phyloP scores from a whole-genome alignment of 306 rosid species.

The Cucumis cinereus region DNA sequence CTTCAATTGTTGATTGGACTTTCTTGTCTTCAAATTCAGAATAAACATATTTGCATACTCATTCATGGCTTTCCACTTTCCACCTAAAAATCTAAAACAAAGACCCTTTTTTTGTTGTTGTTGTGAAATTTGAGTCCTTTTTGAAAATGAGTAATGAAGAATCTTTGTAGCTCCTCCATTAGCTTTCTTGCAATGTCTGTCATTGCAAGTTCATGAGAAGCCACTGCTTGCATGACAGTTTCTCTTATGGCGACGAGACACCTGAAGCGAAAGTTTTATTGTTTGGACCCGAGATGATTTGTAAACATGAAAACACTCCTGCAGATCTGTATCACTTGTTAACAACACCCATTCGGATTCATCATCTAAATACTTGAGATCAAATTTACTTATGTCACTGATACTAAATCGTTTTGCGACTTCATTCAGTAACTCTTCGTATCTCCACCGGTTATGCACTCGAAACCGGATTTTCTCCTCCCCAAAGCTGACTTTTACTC shows the following conservation, averaged over 20 bases:
- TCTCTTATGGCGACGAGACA: conserved; percentile 20
- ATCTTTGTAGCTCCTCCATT: neutral
- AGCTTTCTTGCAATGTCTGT: neutral
- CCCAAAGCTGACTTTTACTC: conserved; percentile 59
- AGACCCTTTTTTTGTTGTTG: neutral
- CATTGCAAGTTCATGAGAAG: conserved; percentile 12
- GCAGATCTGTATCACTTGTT: conserved; percentile 82
- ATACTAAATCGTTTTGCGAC: conserved; percentile 46
- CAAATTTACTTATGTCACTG: conserved; percentile 41
- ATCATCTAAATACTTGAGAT: conserved; percentile 84
- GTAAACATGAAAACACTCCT: conserved; percentile 78
- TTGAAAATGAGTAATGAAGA: neutral
- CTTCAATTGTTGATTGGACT: neutral
- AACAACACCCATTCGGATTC: conserved; percentile 84
- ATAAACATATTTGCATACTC: neutral
- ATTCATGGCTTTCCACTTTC: neutral
- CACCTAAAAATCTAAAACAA: neutral
- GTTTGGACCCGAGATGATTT: conserved; percentile 36
- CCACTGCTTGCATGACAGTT: conserved; percentile 19
- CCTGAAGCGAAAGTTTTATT: conserved; percentile 59
- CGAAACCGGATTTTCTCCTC: conserved; percentile 77
- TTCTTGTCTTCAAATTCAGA: neutral
- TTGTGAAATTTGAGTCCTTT: neutral
- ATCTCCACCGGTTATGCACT: conserved; percentile 37
- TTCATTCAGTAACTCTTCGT: conserved; percentile 46